These are phyloP conservation scores for Camellia japonica DNA, from an alignment of 148 eudicot genomes.

Conservation along the genomic window DNA sequence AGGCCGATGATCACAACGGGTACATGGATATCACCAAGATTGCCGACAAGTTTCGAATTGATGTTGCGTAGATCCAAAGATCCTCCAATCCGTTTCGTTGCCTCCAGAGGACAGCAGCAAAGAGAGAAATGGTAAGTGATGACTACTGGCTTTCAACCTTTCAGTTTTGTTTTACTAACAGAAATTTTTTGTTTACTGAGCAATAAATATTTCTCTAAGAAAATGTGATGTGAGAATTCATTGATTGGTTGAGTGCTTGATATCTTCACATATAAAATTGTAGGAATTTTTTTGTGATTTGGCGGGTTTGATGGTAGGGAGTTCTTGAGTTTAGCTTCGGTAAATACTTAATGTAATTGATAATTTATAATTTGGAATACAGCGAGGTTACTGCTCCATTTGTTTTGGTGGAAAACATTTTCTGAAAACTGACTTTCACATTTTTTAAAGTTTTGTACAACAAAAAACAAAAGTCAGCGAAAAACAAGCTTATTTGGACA, in stretches of 20 bases:
- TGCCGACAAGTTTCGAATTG: slow-evolving; percentile 60
- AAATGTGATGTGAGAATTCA: not conserved
- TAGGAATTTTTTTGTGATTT: not conserved
- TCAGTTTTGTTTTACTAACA: not conserved
- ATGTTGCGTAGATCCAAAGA: slow-evolving; percentile 51
- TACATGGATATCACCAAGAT: slow-evolving; percentile 54
- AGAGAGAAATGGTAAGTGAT: slow-evolving; percentile 28
- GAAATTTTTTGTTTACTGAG: not conserved
- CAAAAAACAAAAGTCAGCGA: too few species aligned
- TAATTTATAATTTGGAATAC: too few species aligned
- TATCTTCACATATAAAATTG: not conserved
- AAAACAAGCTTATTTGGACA: too few species aligned
- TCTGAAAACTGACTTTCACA: too few species aligned
- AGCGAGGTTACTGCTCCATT: too few species aligned
- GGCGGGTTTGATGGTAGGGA: not conserved
- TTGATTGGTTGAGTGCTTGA: not conserved
- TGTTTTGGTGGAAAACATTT: too few species aligned
- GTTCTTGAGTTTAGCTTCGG: not conserved
- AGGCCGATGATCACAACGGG: slow-evolving; percentile 54
- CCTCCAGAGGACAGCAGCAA: slow-evolving; percentile 48
- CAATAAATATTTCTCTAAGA: too few species aligned
- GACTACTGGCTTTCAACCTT: not conserved
- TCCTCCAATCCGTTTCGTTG: slow-evolving; percentile 51
- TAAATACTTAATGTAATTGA: not conserved
- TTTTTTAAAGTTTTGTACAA: too few species aligned